Conservation (phyloP, 306 rosid genomes). For the Inga oerstediana region DNA sequence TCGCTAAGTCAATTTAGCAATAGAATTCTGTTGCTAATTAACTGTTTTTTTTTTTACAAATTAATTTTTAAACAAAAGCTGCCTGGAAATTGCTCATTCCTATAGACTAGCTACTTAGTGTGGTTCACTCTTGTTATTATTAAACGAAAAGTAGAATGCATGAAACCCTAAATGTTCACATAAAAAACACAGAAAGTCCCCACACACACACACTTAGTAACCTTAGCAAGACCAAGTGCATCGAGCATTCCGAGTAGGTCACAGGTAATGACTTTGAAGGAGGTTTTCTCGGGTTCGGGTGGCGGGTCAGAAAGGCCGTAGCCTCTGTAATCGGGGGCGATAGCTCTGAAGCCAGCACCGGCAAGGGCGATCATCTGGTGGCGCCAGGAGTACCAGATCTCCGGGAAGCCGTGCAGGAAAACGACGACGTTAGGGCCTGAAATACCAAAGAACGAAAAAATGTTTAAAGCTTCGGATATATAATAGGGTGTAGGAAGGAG, state of each 20-base stretch:
- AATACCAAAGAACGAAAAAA: neutral
- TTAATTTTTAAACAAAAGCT: too few species aligned
- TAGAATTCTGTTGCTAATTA: too few species aligned
- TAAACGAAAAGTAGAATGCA: too few species aligned
- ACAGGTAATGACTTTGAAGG: constrained; percentile 27
- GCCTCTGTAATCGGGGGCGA: constrained; percentile 54
- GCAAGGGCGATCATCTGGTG: constrained; percentile 66
- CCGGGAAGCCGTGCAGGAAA: constrained; percentile 62
- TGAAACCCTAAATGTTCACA: too few species aligned
- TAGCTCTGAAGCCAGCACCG: constrained; percentile 54
- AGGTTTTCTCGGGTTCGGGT: constrained; percentile 41
- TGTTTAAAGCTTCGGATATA: too few species aligned
- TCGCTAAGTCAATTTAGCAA: too few species aligned
- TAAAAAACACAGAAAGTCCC: too few species aligned
- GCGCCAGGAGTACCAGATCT: constrained; percentile 74
- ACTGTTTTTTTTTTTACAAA: too few species aligned
- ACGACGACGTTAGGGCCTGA: constrained; percentile 57
- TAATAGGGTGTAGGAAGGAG: neutral
- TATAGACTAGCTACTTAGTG: too few species aligned
- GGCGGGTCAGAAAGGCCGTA: constrained; percentile 64
- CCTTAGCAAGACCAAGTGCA: constrained; percentile 47
- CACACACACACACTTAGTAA: neutral
- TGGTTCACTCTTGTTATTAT: too few species aligned
- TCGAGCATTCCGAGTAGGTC: constrained; percentile 53
- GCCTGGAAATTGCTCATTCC: too few species aligned